Evolutionary conservation across 306 rosid genomes (phyloP).

Genomic region (Cucurbita maxima): DNA sequence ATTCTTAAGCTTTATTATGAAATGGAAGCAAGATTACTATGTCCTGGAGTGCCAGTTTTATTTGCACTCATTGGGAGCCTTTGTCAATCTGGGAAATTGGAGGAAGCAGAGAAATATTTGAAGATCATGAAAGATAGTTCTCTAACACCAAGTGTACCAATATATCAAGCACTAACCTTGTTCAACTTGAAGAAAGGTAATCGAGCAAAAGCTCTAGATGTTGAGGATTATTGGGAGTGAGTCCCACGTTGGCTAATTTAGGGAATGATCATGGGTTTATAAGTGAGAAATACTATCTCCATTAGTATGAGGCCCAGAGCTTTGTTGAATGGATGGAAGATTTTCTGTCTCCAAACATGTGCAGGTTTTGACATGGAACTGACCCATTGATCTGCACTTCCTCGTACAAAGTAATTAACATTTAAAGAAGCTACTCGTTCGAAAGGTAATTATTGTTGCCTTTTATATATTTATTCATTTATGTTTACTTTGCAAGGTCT

Average conservation of each 20-base stretch:
- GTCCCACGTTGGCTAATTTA: too few species aligned
- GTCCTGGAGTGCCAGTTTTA: conserved; percentile 43
- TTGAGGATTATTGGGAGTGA: too few species aligned
- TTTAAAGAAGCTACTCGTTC: neutral
- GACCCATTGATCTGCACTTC: neutral
- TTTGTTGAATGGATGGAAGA: conserved; percentile 10
- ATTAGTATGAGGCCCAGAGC: too few species aligned
- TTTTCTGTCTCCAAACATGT: neutral
- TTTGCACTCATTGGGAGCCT: conserved; percentile 30
- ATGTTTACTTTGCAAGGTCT: neutral
- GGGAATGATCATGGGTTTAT: too few species aligned
- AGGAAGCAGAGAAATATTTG: conserved; percentile 50
- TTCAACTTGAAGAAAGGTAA: conserved; percentile 28
- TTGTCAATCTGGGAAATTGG: conserved; percentile 36
- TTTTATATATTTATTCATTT: neutral
- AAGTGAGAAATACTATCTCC: too few species aligned
- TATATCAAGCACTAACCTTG: conserved; percentile 28
- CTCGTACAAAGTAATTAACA: neutral
- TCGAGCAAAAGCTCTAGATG: conserved; percentile 20
- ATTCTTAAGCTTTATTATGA: conserved; percentile 62
- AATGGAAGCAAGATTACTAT: conserved; percentile 39
- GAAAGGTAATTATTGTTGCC: neutral
- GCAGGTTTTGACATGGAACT: neutral
- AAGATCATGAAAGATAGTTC: conserved; percentile 44
- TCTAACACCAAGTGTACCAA: conserved; percentile 15